A percentile compares a stretch with the other conserved stretches of the same genome.
phyloP scores from a whole-genome alignment of 2,329 filamentous ascomycete species.

The Emergomyces pasteurianus region DNA sequence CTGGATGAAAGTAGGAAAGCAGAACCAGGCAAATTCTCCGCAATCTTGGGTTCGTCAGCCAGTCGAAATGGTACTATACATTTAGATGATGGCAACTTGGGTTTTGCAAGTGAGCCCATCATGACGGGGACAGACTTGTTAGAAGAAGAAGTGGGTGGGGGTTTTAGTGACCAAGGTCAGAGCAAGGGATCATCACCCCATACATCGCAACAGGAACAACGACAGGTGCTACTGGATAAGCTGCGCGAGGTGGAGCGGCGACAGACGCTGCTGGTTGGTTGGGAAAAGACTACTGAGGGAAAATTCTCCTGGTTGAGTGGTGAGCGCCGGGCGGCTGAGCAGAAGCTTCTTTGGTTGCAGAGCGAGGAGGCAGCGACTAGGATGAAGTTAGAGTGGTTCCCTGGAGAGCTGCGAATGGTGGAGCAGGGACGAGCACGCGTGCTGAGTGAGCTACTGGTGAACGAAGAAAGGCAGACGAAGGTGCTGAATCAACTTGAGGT shows the following conservation, averaged over 20 bases:
- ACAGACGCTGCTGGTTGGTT: background rate
- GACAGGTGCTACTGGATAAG: background rate
- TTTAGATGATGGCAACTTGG: background rate
- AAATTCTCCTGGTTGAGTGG: background rate
- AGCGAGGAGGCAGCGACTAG: background rate
- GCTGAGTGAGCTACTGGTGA: background rate
- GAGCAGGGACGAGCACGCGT: background rate
- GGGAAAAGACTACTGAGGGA: background rate
- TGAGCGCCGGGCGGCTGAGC: background rate
- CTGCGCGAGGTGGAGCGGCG: background rate
- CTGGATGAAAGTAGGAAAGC: background rate
- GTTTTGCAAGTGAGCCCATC: background rate
- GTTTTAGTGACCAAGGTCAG: background rate
- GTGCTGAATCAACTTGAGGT: background rate
- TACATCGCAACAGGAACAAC: background rate
- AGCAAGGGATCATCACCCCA: background rate
- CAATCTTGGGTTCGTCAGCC: background rate
- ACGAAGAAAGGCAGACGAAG: background rate
- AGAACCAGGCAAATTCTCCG: background rate
- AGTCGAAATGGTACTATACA: background rate
- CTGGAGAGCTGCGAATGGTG: background rate
- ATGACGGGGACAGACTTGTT: background rate
- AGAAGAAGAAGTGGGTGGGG: too few relatives aligned
- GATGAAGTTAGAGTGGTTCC: background rate
- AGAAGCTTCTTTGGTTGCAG: background rate